Evolutionary conservation across 192 early-diverging fungal species (phyloP).

Genomic region (Coemansia aciculifera): DNA sequence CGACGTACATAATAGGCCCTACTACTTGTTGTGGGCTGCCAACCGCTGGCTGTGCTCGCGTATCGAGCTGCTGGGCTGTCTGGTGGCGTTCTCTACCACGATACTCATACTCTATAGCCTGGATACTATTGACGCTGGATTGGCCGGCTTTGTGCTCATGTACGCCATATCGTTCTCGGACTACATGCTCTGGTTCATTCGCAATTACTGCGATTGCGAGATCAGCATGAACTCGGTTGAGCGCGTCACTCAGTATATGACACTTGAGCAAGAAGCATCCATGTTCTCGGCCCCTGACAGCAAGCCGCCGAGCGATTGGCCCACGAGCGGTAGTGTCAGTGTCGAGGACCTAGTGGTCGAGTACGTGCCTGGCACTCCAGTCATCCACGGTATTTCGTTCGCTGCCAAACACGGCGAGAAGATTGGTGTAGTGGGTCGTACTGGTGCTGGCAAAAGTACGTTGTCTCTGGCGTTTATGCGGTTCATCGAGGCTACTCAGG

Average conservation of each 20-base stretch:
- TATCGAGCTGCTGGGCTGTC: constrained; percentile 74
- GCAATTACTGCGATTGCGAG: constrained; percentile 80
- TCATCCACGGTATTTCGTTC: constrained; percentile 78
- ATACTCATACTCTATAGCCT: constrained; percentile 62
- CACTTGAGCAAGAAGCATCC: constrained; percentile 75
- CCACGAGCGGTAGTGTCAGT: constrained; percentile 66
- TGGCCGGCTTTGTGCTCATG: constrained; percentile 83
- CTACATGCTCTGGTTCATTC: constrained; percentile 78
- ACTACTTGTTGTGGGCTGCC: constrained; percentile 82
- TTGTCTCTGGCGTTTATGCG: constrained; percentile 75
- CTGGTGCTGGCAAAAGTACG: constrained; percentile 83
- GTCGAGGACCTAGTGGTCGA: constrained; percentile 68
- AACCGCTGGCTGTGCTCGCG: constrained; percentile 92
- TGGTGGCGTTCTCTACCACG: constrained; percentile 74
- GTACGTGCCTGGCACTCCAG: constrained; percentile 77
- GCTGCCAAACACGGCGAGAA: constrained; percentile 70
- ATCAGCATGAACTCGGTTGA: constrained; percentile 88
- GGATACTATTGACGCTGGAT: constrained; percentile 73
- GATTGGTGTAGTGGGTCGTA: constrained; percentile 90
- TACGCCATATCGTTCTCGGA: constrained; percentile 86
- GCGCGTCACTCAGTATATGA: constrained; percentile 80
- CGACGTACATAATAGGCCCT: constrained; percentile 83
- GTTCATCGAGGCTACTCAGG: constrained; percentile 69
- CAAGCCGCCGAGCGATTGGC: constrained; percentile 66
- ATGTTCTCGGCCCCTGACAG: constrained; percentile 28